Base-by-base conservation (phyloP, 345 rosid species). In the Dipteronia dyeriana region DNA sequence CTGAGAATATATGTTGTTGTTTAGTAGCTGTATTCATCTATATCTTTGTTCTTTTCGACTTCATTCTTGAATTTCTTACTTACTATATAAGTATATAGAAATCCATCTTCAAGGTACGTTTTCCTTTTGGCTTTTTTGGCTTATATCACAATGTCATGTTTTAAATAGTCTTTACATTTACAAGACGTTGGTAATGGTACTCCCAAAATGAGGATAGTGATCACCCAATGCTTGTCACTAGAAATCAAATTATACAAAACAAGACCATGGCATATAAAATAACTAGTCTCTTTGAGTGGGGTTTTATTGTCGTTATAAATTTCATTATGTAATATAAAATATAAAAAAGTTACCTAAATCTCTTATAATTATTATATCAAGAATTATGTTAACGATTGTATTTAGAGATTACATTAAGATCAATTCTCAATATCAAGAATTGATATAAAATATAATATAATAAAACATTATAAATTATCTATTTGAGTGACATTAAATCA, bases 21-120 rank as follows among this genome's bases (percentile, higher is more conserved):
- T 43, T 73, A 23, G 8, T 73, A 61, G 68, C 60, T 45, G 23
- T 71, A 31, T 23, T 61, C 57, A 39, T 60, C 31, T 22, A 59
- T 39, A 20, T 22, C 54, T 57, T 51, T 49, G 60, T 70, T 25
- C 22, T 16, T 72, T 71, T 34, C 29, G 14, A 49, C 53, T 16
- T 53, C n/a, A 16, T 53, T 3, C 17, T 53, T 53, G 57, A 53
- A 53, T 4, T 49, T 14, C 8, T 12, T 16, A 51, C n/a, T 17
- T 53, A 0, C 56, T 16, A 70, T 17, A 51, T 29, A 71, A 0
- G 34, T 16, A 70, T 17, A 51, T 29, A 71, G n/a, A 34, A 56
- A 71, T 71, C 20, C 64, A 20, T 10, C 49, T 56, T 19, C 65
- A 7, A 29, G n/a, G 6, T 31, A 29, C 31, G 6, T 31, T 70